These are phyloP conservation scores for Colletotrichum tropicicola DNA, from an alignment of 2,329 filamentous ascomycete species.

Conservation along the genomic window DNA sequence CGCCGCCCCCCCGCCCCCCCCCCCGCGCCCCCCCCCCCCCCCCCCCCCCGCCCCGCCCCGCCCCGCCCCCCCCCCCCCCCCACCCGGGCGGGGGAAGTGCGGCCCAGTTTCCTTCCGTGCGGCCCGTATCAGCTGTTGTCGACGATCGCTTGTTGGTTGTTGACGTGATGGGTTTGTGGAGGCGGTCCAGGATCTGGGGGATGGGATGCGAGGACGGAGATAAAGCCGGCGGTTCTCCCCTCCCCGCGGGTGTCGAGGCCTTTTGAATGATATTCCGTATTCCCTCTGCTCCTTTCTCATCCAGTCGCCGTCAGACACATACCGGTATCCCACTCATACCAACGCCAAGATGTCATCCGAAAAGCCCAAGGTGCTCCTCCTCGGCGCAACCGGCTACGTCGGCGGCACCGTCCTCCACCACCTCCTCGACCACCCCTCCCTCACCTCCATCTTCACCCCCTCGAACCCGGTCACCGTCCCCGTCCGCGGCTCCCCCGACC, in stretches of 20 bases:
- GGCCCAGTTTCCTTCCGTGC: too few species aligned
- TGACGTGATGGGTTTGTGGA: background rate
- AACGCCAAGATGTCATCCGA: background rate
- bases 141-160: too few species aligned
- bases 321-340: background rate
- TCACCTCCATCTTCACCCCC: background rate
- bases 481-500: constrained; percentile 16
- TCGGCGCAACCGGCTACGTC: constrained; percentile 32
- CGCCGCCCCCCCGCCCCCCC: too few species aligned
- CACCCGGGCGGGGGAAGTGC: too few species aligned
- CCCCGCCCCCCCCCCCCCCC: too few species aligned
- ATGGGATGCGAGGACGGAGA: background rate
- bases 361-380: constrained; percentile 24
- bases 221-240: background rate
- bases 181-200: background rate
- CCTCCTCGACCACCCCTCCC: constrained; percentile 16
- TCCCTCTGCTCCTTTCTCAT: too few species aligned
- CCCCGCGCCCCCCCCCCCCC: too few species aligned
- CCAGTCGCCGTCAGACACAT: background rate
- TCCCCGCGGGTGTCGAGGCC: too few species aligned
- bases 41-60: too few species aligned
- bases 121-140: too few species aligned
- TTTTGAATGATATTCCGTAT: too few species aligned
- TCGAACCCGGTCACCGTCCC: constrained; percentile 6
- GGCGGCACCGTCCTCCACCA: constrained; percentile 32